Percentiles rank a stretch among this genome's conserved stretches.
phyloP scores from a whole-genome alignment of 306 rosid species.

The Castanea sativa region DNA sequence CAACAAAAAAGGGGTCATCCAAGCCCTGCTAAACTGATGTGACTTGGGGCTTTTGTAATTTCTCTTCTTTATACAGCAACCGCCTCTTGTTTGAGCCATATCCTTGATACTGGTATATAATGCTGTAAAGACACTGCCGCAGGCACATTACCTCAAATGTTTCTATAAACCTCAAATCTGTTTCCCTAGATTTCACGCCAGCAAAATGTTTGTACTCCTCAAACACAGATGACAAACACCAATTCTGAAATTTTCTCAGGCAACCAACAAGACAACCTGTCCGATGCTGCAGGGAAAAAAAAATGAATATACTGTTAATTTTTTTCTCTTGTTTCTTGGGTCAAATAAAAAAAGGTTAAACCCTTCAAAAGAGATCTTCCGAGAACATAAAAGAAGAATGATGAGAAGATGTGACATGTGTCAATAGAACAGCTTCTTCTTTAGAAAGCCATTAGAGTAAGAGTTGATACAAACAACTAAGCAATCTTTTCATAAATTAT shows the following conservation, averaged over 20 bases:
- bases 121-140: slow-evolving; percentile 92
- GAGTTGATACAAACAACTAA: background rate
- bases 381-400: background rate
- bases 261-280: slow-evolving; percentile 93
- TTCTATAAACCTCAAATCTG: slow-evolving; percentile 73
- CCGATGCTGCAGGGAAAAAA: slow-evolving; percentile 67
- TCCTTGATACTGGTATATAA: slow-evolving; percentile 89
- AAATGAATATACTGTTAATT: background rate
- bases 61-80: slow-evolving; percentile 65
- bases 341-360: background rate
- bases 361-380: background rate
- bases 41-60: slow-evolving; percentile 63
- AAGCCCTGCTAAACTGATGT: slow-evolving; percentile 40
- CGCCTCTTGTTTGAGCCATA: slow-evolving; percentile 76
- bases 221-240: slow-evolving; percentile 80
- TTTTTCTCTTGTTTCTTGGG: background rate
- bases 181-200: slow-evolving; percentile 62
- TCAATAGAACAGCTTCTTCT: background rate
- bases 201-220: slow-evolving; percentile 88
- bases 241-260: slow-evolving; percentile 86
- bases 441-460: background rate
- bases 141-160: slow-evolving; percentile 48
- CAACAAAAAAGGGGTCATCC: slow-evolving; percentile 3
- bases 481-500: background rate
- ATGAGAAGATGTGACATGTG: background rate